phyloP scores from a whole-genome alignment of 768 basidiomycete species.

The Rhizopogon salebrosus region DNA sequence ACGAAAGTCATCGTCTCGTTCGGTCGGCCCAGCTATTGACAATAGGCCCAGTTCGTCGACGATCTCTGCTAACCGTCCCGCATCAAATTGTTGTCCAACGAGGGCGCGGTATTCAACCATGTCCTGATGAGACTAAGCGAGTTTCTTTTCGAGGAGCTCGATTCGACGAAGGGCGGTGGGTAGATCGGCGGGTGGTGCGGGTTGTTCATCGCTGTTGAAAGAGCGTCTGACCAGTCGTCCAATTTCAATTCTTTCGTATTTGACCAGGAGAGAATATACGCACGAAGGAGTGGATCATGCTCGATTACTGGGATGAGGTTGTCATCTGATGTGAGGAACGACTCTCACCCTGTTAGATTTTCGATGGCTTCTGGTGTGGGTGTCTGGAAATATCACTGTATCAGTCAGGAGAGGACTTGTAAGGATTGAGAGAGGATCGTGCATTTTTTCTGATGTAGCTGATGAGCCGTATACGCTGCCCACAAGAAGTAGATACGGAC shows the following conservation, averaged over 20 bases:
- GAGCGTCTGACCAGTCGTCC: constrained; percentile 72
- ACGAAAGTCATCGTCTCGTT: constrained; percentile 84
- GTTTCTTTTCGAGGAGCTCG: constrained; percentile 53
- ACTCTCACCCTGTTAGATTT: constrained; percentile 51
- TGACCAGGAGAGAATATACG: constrained; percentile 22
- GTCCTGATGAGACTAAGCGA: constrained; percentile 54
- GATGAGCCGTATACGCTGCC: constrained; percentile 66
- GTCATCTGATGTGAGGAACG: constrained; percentile 67
- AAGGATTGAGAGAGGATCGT: neutral
- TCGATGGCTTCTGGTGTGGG: constrained; percentile 38
- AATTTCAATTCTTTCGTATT: constrained; percentile 45
- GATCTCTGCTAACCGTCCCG: constrained; percentile 38
- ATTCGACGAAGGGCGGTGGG: constrained; percentile 40
- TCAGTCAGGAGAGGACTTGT: neutral
- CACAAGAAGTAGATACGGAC: constrained; percentile 34
- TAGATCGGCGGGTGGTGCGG: constrained; percentile 24
- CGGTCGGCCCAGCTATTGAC: constrained; percentile 18
- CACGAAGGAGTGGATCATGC: constrained; percentile 88
- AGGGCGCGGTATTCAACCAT: constrained; percentile 57
- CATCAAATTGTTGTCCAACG: constrained; percentile 48
- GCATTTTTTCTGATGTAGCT: constrained; percentile 85
- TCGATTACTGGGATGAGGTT: constrained; percentile 76
- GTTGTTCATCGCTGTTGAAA: constrained; percentile 3
- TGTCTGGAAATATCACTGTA: constrained; percentile 43
- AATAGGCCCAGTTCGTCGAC: constrained; percentile 29